phyloP scores from a whole-genome alignment of 495 filamentous ascomycete genomes.

The Aspergillus cavernicola region DNA sequence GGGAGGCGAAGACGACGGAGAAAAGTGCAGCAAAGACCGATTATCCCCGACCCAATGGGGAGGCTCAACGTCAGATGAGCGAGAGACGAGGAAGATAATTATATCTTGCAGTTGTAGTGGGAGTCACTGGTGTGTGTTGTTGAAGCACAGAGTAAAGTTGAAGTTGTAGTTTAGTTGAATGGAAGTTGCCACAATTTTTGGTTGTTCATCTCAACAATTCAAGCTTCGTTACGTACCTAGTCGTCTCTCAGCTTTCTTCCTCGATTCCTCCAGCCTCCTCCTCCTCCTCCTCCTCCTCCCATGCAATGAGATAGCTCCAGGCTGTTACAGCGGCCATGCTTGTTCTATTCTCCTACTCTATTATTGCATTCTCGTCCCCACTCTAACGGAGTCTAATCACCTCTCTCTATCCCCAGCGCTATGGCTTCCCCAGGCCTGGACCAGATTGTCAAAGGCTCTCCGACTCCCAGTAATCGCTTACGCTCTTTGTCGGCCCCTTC shows the following conservation, averaged over 20 bases:
- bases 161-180: not conserved
- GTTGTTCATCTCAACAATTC: not conserved
- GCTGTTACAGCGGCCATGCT: slow-evolving; percentile 30
- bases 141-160: not conserved
- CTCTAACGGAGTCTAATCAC: not conserved
- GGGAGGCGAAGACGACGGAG: slow-evolving; percentile 10
- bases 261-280: not conserved
- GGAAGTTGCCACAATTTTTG: not conserved
- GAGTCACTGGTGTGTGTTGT: too few relatives aligned
- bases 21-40: slow-evolving; percentile 17
- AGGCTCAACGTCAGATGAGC: slow-evolving; percentile 1
- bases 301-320: slow-evolving; percentile 26
- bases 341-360: slow-evolving; percentile 2
- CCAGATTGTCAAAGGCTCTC: slow-evolving; percentile 83
- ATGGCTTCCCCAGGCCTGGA: slow-evolving; percentile 67
- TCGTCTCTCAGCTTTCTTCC: not conserved
- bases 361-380: slow-evolving; percentile 25
- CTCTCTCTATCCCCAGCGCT: not conserved
- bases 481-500: slow-evolving; percentile 33
- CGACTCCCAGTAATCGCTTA: slow-evolving; percentile 44
- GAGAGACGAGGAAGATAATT: slow-evolving; percentile 11
- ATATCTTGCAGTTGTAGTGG: not conserved
- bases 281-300: not conserved
- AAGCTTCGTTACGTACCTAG: too few relatives aligned
- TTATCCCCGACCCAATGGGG: slow-evolving; percentile 19